These are phyloP conservation scores for Sporothrix sp. DNA, from an alignment of 2,329 filamentous ascomycete genomes.

Conservation along the genomic window DNA sequence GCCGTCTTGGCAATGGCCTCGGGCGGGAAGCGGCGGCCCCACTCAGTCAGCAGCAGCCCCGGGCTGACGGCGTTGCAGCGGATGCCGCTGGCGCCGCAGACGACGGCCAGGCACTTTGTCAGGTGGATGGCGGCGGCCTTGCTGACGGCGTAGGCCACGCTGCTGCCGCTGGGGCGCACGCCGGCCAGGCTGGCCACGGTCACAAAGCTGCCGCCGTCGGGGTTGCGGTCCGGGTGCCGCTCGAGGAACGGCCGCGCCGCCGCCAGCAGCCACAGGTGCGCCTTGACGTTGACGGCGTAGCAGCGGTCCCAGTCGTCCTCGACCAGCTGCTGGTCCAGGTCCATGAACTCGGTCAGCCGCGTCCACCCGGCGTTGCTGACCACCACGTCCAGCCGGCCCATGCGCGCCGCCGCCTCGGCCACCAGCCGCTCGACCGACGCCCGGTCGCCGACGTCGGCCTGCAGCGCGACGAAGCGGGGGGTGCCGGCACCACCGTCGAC, in stretches of 20 bases:
- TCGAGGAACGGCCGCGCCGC: slow-evolving; percentile 45
- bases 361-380: slow-evolving; percentile 63
- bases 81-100: slow-evolving; percentile 38
- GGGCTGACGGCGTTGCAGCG: slow-evolving; percentile 49
- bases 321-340: slow-evolving; percentile 41
- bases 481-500: background rate
- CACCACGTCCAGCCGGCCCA: slow-evolving; percentile 66
- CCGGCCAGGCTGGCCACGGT: slow-evolving; percentile 55
- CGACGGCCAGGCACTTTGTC: slow-evolving; percentile 42
- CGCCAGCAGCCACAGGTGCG: slow-evolving; percentile 49
- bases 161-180: slow-evolving; percentile 52
- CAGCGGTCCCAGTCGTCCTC: slow-evolving; percentile 51
- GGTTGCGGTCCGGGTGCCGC: slow-evolving; percentile 36
- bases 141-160: slow-evolving; percentile 60
- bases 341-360: slow-evolving; percentile 31
- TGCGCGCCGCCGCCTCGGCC: slow-evolving; percentile 42
- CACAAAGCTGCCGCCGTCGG: slow-evolving; percentile 46
- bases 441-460: slow-evolving; percentile 57
- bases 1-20: background rate
- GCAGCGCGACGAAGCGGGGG: slow-evolving; percentile 38
- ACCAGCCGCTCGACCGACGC: slow-evolving; percentile 51
- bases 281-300: slow-evolving; percentile 54
- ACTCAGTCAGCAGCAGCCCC: slow-evolving; percentile 36
- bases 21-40: slow-evolving; percentile 1
- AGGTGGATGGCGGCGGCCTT: slow-evolving; percentile 62